Evolutionary conservation across 2,329 filamentous ascomycete genomes (phyloP).

Genomic region (Penicillium hordei): DNA sequence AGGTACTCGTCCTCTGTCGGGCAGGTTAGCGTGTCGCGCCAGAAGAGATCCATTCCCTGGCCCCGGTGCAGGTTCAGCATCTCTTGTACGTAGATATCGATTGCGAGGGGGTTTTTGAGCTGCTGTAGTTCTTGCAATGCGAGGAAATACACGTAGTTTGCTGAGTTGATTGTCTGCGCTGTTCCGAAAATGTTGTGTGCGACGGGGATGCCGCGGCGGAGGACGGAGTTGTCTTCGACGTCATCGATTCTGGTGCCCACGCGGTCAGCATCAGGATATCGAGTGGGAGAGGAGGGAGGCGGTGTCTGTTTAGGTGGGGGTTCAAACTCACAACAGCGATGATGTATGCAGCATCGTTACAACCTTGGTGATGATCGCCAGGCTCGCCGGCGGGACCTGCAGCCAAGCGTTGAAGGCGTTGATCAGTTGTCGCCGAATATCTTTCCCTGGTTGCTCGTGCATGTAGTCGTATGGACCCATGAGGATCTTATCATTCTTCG

Average conservation of each 20-base stretch:
- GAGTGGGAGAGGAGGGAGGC: background rate
- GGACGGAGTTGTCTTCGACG: conserved; percentile 50
- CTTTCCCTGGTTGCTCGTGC: conserved; percentile 46
- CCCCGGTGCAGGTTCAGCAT: conserved; percentile 50
- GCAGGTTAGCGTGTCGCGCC: conserved; percentile 47
- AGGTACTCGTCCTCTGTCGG: conserved; percentile 51
- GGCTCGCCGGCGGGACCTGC: conserved; percentile 42
- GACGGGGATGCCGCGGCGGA: conserved; percentile 50
- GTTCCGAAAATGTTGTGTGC: conserved; percentile 53
- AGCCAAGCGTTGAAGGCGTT: conserved; percentile 48
- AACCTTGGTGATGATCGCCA: conserved; percentile 45
- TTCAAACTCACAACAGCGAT: conserved; percentile 41
- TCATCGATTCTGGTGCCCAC: conserved; percentile 46
- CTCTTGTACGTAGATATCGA: conserved; percentile 48
- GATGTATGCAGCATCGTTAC: conserved; percentile 49
- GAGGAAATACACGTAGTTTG: conserved; percentile 51
- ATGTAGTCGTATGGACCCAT: conserved; percentile 49
- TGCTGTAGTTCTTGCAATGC: conserved; percentile 45
- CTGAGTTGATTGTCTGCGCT: conserved; percentile 54
- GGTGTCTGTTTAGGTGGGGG: too few species aligned
- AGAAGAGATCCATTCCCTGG: conserved; percentile 52
- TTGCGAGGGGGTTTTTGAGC: conserved; percentile 42
- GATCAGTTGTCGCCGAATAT: conserved; percentile 46
- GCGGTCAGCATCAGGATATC: background rate
- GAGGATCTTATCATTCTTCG: conserved; percentile 45